Evolutionary conservation across 768 basidiomycete species (phyloP), one percentile per base, ranked within the genome.

Genomic region (Amanita muscaria): DNA sequence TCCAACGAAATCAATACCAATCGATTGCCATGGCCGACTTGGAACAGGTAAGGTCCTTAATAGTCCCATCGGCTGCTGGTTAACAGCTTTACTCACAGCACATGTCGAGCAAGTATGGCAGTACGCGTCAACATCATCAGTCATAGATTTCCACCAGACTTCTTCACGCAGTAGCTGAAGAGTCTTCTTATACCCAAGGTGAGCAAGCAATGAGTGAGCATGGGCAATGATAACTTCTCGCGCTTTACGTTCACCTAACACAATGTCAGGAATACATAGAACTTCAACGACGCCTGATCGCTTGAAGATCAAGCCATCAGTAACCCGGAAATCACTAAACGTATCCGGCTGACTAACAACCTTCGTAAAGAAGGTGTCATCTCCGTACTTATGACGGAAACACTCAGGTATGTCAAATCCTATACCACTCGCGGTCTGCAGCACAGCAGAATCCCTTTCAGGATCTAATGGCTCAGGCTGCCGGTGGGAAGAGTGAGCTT

Each of bases 71-170:
- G 54, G 62, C 16, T 52, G 51, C 21, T 63, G 59, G 29, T 57
- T 58, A 2, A 15, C n/a, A 1, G 51, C 54, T 36, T 60, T 62
- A n/a, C 51, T 53, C 15, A 32, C n/a, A 16, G 51, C 46, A 22
- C 59, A 59, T 0, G 50, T 54, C 1, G 34, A 37, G 14, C 58
- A 53, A 41, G 66, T 18, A 47, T 58, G 53, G 51, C 65, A 66
- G 34, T 39, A 68, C 0, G 49, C 42, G 4, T 54, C 39, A 0
- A 60, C 47, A 21, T 71, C 64, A 0, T 33, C 6, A 0, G 50
- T 54, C 42, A 71, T 62, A 0, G 53, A 43, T 15, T 61, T 62
- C 69, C 69, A 69, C 66, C 68, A 70, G 0, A 67, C 59, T 5
- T 64, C 44, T 22, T 66, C 56, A 5, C 55, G 33, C 0, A 70